Conservation (phyloP, 2,329 filamentous ascomycete species). For the Pseudogymnoascus destructans region DNA sequence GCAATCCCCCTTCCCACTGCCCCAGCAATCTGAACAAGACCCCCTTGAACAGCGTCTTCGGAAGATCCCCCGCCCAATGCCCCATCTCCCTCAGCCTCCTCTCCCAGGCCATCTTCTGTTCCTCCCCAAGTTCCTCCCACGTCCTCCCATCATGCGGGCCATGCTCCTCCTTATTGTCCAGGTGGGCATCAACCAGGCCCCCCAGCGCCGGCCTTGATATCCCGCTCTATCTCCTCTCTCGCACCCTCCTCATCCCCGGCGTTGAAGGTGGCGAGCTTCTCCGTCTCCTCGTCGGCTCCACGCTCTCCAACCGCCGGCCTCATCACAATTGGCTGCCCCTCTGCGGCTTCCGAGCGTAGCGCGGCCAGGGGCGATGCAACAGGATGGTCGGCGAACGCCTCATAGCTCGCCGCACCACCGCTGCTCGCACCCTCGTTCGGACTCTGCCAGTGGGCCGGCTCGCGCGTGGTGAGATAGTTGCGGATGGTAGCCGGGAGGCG, state of each 20-base stretch:
- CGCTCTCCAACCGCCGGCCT: background rate
- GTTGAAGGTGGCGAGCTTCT: slow-evolving; percentile 10
- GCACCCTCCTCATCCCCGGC: slow-evolving; percentile 11
- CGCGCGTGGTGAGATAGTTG: background rate
- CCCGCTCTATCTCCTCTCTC: slow-evolving; percentile 11
- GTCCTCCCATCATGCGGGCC: slow-evolving; percentile 18
- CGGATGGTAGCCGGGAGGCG: slow-evolving; percentile 11
- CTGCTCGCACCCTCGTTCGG: background rate
- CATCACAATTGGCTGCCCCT: background rate
- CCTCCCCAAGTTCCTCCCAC: slow-evolving; percentile 22
- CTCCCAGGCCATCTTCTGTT: slow-evolving; percentile 23
- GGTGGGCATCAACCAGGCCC: slow-evolving; percentile 15
- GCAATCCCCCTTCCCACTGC: slow-evolving; percentile 17
- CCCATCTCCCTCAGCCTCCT: slow-evolving; percentile 23
- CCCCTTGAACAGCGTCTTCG: slow-evolving; percentile 24
- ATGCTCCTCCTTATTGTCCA: slow-evolving; percentile 20
- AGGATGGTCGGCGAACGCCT: slow-evolving; percentile 2
- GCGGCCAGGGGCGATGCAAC: slow-evolving; percentile 4
- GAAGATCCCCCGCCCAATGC: slow-evolving; percentile 24
- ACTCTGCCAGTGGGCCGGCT: background rate
- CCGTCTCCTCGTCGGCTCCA: slow-evolving; percentile 3
- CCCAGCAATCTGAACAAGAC: slow-evolving; percentile 24
- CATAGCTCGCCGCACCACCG: background rate
- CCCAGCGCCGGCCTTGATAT: background rate
- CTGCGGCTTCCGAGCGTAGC: background rate